Evolutionary conservation across 352 stramenopile genomes (phyloP).

Genomic region (Phytophthora hibernalis): DNA sequence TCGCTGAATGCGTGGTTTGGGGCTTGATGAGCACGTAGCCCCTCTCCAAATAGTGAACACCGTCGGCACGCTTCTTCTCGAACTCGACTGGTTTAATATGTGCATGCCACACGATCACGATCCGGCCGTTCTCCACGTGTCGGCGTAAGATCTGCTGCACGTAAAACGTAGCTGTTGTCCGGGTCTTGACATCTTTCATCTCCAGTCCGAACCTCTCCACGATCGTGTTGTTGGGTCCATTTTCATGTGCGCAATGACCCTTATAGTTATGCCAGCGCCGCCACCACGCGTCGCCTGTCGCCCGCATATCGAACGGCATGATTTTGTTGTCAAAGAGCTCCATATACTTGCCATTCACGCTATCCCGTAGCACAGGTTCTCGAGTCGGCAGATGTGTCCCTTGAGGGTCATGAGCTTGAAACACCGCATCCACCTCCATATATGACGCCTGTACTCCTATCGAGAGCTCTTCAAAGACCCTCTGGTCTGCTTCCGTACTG

Average conservation of each 20-base stretch:
- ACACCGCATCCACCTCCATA: conserved; percentile 41
- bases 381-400: conserved; percentile 31
- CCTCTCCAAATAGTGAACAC: conserved; percentile 54
- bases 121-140: conserved; percentile 55
- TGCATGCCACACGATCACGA: conserved; percentile 68
- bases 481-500: conserved; percentile 18
- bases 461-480: conserved; percentile 40
- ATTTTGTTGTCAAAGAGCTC: conserved; percentile 46
- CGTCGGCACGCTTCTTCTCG: conserved; percentile 39
- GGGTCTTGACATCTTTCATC: conserved; percentile 51
- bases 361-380: conserved; percentile 40
- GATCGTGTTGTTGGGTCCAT: conserved; percentile 55
- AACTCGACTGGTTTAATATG: conserved; percentile 67
- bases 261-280: conserved; percentile 40
- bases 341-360: conserved; percentile 52
- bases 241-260: conserved; percentile 28
- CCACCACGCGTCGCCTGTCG: conserved; percentile 50
- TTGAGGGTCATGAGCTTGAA: conserved; percentile 25
- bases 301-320: conserved; percentile 45
- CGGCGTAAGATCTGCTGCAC: conserved; percentile 63
- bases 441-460: conserved; percentile 34
- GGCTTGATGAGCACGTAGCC: conserved; percentile 67
- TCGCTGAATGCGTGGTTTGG: conserved; percentile 17
- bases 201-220: conserved; percentile 67
- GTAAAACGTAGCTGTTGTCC: conserved; percentile 56